phyloP scores from a whole-genome alignment of 495 filamentous ascomycete genomes.

The Beverwykella pulmonaria region DNA sequence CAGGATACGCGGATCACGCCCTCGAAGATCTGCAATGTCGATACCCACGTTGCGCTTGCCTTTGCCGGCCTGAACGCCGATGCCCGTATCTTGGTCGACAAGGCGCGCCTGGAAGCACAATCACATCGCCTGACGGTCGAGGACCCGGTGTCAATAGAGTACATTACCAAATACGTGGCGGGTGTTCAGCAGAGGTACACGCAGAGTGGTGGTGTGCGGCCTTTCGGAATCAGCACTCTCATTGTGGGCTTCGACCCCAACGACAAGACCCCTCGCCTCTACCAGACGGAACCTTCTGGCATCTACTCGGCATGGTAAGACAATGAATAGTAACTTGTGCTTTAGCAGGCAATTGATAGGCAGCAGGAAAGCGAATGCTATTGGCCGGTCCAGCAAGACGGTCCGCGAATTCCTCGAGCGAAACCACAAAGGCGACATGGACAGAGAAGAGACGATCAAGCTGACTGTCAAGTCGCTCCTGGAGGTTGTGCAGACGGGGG shows the following conservation, averaged over 20 bases:
- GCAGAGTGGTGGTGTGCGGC: conserved; percentile 94
- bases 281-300: conserved; percentile 96
- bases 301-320: conserved; percentile 97
- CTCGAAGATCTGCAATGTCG: conserved; percentile 93
- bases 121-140: conserved; percentile 97
- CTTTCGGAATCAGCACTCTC: conserved; percentile 96
- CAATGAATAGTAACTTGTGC: not conserved
- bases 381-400: conserved; percentile 96
- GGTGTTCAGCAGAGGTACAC: conserved; percentile 98
- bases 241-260: conserved; percentile 96
- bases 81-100: conserved; percentile 95
- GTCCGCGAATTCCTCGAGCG: conserved; percentile 97
- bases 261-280: conserved; percentile 80
- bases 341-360: not conserved
- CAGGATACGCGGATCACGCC: conserved; percentile 99
- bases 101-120: conserved; percentile 94
- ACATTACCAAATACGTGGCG: conserved; percentile 98
- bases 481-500: conserved; percentile 97
- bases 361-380: conserved; percentile 95
- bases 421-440: conserved; percentile 97
- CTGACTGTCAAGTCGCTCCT: conserved; percentile 95
- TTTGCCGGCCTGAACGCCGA: conserved; percentile 98
- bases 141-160: conserved; percentile 95
- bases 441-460: conserved; percentile 93
- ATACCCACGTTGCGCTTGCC: conserved; percentile 93